A percentile compares a stretch with the other conserved stretches of the same genome.
These are phyloP conservation scores for Nepenthes alata DNA, from an alignment of 179 eudicot species.

Conservation along the genomic window DNA sequence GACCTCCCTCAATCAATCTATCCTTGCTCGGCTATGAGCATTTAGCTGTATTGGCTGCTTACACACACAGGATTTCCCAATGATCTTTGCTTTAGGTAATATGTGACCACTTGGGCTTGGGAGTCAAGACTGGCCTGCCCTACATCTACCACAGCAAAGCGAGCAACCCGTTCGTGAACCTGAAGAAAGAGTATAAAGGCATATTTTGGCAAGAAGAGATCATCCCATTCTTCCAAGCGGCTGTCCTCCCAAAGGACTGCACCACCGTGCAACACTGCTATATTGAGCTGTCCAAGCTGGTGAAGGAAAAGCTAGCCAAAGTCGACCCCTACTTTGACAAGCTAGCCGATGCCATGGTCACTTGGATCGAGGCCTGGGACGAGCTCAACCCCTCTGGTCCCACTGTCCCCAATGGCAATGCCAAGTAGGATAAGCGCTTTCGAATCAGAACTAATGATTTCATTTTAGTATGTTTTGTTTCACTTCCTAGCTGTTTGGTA, in stretches of 20 bases:
- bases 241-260: constrained; percentile 53
- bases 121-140: constrained; percentile 69
- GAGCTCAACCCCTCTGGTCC: constrained; percentile 48
- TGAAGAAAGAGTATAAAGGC: constrained; percentile 69
- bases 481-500: background rate
- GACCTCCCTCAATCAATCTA: no score
- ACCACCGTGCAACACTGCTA: constrained; percentile 67
- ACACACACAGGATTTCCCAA: background rate
- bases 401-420: constrained; percentile 16
- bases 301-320: constrained; percentile 58
- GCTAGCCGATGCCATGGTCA: constrained; percentile 72
- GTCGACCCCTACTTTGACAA: constrained; percentile 58
- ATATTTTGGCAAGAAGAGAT: constrained; percentile 88
- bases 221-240: constrained; percentile 68
- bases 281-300: constrained; percentile 50
- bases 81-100: constrained; percentile 28
- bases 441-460: background rate
- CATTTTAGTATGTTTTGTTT: background rate
- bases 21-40: background rate
- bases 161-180: constrained; percentile 73
- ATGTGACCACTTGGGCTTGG: constrained; percentile 64
- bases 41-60: background rate
- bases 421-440: constrained; percentile 13
- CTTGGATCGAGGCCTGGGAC: constrained; percentile 81
- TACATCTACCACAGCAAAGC: constrained; percentile 87